Evolutionary conservation across 2,329 filamentous ascomycete genomes (phyloP).

Genomic region (Talaromyces funiculosus): DNA sequence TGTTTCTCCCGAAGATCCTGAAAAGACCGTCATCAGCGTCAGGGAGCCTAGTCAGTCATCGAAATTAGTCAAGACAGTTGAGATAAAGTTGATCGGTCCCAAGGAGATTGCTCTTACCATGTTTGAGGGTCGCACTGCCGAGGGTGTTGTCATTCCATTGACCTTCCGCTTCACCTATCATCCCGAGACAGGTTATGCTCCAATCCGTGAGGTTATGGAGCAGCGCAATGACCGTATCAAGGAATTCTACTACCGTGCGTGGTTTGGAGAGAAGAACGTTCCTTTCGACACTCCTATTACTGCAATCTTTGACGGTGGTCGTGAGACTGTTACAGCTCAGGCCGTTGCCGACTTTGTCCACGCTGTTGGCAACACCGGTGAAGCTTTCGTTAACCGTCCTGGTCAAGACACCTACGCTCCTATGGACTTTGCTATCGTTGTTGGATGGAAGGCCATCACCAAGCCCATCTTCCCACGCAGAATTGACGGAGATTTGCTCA

Average conservation of each 20-base stretch:
- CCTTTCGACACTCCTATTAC: slow-evolving; percentile 81
- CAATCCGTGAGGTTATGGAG: slow-evolving; percentile 93
- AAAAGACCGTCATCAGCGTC: slow-evolving; percentile 78
- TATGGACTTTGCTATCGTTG: slow-evolving; percentile 99
- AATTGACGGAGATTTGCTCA: slow-evolving; percentile 92
- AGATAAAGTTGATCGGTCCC: slow-evolving; percentile 68
- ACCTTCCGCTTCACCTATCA: slow-evolving; percentile 88
- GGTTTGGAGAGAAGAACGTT: slow-evolving; percentile 83
- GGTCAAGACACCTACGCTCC: slow-evolving; percentile 92
- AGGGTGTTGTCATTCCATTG: slow-evolving; percentile 74
- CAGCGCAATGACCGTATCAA: slow-evolving; percentile 97
- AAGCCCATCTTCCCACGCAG: slow-evolving; percentile 97
- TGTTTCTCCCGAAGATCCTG: slow-evolving; percentile 69
- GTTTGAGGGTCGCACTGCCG: slow-evolving; percentile 86
- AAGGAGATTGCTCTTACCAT: slow-evolving; percentile 82
- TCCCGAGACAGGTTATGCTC: slow-evolving; percentile 94
- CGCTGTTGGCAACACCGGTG: slow-evolving; percentile 93
- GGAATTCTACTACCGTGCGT: slow-evolving; percentile 97
- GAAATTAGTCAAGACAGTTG: slow-evolving; percentile 81
- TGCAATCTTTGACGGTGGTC: slow-evolving; percentile 83
- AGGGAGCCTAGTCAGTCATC: slow-evolving; percentile 81
- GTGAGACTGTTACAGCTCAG: slow-evolving; percentile 78
- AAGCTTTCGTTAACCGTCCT: slow-evolving; percentile 92
- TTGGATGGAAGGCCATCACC: slow-evolving; percentile 97
- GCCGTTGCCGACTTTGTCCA: slow-evolving; percentile 99